These are phyloP conservation scores for Climacium dendroides DNA, from an alignment of 225 moss, liverwort and hornwort genomes.

Conservation along the genomic window DNA sequence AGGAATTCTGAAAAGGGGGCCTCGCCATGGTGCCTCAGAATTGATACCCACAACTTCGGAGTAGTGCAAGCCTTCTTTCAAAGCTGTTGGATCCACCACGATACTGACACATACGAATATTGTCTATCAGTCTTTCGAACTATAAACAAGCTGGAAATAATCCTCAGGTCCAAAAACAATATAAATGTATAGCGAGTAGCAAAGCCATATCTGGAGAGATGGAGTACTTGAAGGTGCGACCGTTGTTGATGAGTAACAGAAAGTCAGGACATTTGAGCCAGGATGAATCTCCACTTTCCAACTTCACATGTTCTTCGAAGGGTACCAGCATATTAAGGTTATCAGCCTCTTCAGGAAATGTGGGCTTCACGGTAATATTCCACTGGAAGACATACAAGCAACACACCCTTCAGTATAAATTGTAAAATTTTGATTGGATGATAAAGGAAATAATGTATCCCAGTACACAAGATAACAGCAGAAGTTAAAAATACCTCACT, in stretches of 20 bases:
- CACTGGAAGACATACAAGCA: constrained; percentile 35
- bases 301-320: constrained; percentile 82
- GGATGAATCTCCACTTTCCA: constrained; percentile 62
- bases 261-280: constrained; percentile 95
- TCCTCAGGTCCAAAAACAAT: neutral
- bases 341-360: constrained; percentile 91
- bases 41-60: constrained; percentile 81
- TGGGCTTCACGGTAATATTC: constrained; percentile 74
- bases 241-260: constrained; percentile 84
- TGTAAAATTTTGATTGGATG: neutral
- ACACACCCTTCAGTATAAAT: neutral
- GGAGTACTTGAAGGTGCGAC: constrained; percentile 81
- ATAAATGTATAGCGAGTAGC: neutral
- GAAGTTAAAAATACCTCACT: constrained; percentile 55
- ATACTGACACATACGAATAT: constrained; percentile 36
- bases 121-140: neutral
- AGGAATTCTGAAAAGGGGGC: constrained; percentile 81
- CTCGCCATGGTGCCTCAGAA: constrained; percentile 77
- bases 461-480: neutral
- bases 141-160: neutral
- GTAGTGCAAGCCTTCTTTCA: constrained; percentile 74
- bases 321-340: constrained; percentile 64
- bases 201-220: neutral
- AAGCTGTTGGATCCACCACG: constrained; percentile 77
- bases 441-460: neutral